Conservation (phyloP, 1,284 basidiomycete species). For the Moesziomyces antarcticus region DNA sequence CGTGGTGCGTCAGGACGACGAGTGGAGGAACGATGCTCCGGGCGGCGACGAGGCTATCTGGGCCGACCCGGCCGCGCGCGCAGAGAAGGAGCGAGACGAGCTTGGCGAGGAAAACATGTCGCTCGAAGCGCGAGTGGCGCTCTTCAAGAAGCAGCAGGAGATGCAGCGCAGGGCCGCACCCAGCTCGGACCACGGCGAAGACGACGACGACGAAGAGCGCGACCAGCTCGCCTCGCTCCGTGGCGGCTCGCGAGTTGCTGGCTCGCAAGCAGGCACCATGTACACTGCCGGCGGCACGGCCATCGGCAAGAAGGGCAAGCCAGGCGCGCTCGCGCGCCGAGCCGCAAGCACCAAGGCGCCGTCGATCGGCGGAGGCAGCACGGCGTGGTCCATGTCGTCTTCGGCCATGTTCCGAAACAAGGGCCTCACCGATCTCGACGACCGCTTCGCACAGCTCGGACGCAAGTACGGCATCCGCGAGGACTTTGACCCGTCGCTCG, state of each 20-base stretch:
- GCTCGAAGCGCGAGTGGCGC: constrained; percentile 60
- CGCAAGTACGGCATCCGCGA: constrained; percentile 44
- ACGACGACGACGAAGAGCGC: constrained; percentile 48
- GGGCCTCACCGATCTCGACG: constrained; percentile 86
- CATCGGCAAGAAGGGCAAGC: constrained; percentile 53
- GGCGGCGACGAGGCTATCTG: constrained; percentile 64
- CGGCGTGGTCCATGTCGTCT: constrained; percentile 80
- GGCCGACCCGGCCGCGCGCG: constrained; percentile 49
- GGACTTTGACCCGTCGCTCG: constrained; percentile 75
- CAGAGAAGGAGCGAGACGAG: constrained; percentile 40
- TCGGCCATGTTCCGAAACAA: constrained; percentile 95
- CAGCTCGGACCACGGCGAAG: constrained; percentile 12
- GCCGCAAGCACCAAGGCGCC: constrained; percentile 58
- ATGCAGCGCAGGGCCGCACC: constrained; percentile 23
- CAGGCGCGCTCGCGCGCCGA: constrained; percentile 60
- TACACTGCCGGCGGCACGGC: constrained; percentile 46
- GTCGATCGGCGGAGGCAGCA: constrained; percentile 57
- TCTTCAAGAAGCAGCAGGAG: constrained; percentile 61
- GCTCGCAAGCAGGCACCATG: constrained; percentile 37
- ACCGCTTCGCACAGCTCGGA: constrained; percentile 88
- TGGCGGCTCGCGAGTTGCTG: constrained; percentile 10
- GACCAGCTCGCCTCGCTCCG: constrained; percentile 51
- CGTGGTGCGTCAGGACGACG: constrained; percentile 27
- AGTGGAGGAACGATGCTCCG: constrained; percentile 61
- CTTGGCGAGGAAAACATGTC: constrained; percentile 50